Percentiles rank a stretch among this genome's conserved stretches.
Conservation (phyloP, 2,329 filamentous ascomycete species). For the Scleromitrula shiraiana region DNA sequence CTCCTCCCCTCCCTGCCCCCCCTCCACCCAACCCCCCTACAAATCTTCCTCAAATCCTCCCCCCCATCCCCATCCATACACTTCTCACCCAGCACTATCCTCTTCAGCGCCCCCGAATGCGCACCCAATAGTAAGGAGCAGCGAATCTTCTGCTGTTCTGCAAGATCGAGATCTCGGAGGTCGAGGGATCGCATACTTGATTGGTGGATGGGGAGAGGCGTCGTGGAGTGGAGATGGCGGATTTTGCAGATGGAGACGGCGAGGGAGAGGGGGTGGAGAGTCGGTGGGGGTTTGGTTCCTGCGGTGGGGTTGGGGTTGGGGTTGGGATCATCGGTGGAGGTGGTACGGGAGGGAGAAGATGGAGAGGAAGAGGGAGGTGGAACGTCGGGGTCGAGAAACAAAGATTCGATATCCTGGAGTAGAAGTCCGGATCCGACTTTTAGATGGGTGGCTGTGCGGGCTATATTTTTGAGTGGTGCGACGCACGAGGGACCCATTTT, state of each 20-base stretch:
- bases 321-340: too few relatives aligned
- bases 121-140: conserved; percentile 13
- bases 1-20: too few relatives aligned
- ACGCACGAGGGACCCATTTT: not conserved
- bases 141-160: conserved; percentile 14
- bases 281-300: conserved; percentile 3
- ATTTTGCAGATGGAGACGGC: conserved; percentile 18
- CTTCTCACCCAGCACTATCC: conserved; percentile 12
- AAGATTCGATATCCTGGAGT: conserved; percentile 15
- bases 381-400: conserved; percentile 10
- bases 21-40: too few relatives aligned
- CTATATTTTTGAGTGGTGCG: not conserved
- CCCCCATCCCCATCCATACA: conserved; percentile 6
- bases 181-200: conserved; percentile 11
- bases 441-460: conserved; percentile 3
- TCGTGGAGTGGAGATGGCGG: conserved; percentile 9
- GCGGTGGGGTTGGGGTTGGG: not conserved
- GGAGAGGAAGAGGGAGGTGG: too few relatives aligned
- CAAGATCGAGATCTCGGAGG: conserved; percentile 9
- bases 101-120: conserved; percentile 12
- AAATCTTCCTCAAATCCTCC: too few relatives aligned
- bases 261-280: conserved; percentile 13
- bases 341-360: too few relatives aligned
- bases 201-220: not conserved
- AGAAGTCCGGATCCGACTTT: conserved; percentile 11